These are phyloP conservation scores for Bocquillonia castaneifolia DNA, from an alignment of 441 rosid species.

Conservation along the genomic window DNA sequence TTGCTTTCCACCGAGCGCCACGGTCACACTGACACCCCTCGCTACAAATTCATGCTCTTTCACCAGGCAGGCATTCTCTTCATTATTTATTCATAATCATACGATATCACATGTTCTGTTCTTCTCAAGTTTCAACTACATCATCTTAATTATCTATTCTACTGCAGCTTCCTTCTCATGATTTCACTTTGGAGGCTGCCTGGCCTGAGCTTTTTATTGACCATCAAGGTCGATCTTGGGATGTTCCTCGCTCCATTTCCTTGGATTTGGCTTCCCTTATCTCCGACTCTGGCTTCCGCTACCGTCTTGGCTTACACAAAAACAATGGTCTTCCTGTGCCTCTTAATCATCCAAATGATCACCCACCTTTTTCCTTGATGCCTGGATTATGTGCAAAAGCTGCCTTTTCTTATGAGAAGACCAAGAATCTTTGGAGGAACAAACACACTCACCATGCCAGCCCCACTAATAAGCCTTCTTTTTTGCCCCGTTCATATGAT, in stretches of 20 bases:
- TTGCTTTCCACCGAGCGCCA: conserved; percentile 49
- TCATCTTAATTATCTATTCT: too few relatives aligned
- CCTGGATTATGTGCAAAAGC: conserved; percentile 78
- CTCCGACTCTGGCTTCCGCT: conserved; percentile 53
- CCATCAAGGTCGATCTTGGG: conserved; percentile 70
- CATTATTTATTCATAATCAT: background rate
- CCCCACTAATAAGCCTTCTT: conserved; percentile 37
- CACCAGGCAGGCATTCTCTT: conserved; percentile 50
- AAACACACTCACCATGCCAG: conserved; percentile 29
- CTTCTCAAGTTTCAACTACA: background rate
- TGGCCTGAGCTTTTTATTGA: conserved; percentile 79
- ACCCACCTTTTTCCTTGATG: conserved; percentile 53
- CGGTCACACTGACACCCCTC: conserved; percentile 47
- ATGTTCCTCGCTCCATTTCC: conserved; percentile 72
- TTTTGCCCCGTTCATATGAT: conserved; percentile 49
- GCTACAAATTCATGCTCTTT: conserved; percentile 59
- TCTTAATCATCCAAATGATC: conserved; percentile 33
- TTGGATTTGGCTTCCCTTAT: conserved; percentile 57
- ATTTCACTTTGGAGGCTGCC: conserved; percentile 74
- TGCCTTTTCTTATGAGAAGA: conserved; percentile 65
- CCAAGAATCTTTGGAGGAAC: conserved; percentile 62
- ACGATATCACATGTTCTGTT: background rate
- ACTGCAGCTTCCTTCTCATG: conserved; percentile 66
- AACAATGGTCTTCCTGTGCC: conserved; percentile 51
- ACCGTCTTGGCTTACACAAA: conserved; percentile 64